Conservation (phyloP, 2,329 filamentous ascomycete genomes). For the Beauveria sp. region DNA sequence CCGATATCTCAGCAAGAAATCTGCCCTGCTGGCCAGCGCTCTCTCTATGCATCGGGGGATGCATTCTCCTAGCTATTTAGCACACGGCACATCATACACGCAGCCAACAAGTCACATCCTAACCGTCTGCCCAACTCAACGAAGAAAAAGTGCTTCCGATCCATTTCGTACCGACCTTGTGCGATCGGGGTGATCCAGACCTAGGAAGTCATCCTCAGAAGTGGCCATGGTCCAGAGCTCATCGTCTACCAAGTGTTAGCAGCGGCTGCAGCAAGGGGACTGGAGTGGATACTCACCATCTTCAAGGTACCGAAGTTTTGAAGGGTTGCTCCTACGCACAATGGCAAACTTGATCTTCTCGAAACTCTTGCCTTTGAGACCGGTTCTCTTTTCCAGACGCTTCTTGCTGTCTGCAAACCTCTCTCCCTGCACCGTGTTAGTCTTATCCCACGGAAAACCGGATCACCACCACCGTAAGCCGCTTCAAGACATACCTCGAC, state of each 20-base stretch:
- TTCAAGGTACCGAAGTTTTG: slow-evolving; percentile 72
- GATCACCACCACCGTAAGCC: slow-evolving; percentile 10
- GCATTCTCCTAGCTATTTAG: background rate
- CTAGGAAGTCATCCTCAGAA: slow-evolving; percentile 54
- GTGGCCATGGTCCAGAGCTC: slow-evolving; percentile 45
- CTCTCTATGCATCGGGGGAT: slow-evolving; percentile 1
- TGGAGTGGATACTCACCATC: slow-evolving; percentile 60
- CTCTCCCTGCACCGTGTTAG: slow-evolving; percentile 53
- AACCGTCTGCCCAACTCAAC: slow-evolving; percentile 20
- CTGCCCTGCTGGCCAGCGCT: background rate
- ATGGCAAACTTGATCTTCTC: slow-evolving; percentile 97
- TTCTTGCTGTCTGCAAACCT: slow-evolving; percentile 87
- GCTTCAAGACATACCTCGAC: slow-evolving; percentile 55
- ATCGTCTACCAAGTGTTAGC: slow-evolving; percentile 40
- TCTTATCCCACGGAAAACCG: background rate
- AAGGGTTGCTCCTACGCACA: slow-evolving; percentile 63
- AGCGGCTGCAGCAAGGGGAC: background rate
- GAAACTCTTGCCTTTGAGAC: slow-evolving; percentile 94
- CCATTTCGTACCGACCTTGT: slow-evolving; percentile 52
- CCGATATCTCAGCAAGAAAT: background rate
- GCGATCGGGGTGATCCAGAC: slow-evolving; percentile 59
- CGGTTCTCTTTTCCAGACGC: slow-evolving; percentile 84
- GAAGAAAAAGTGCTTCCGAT: slow-evolving; percentile 55
- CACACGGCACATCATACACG: slow-evolving; percentile 9
- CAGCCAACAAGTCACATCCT: slow-evolving; percentile 2